These are phyloP conservation scores for Ophiocordyceps camponoti-saundersi DNA, from an alignment of 2,329 filamentous ascomycete genomes.

Conservation along the genomic window DNA sequence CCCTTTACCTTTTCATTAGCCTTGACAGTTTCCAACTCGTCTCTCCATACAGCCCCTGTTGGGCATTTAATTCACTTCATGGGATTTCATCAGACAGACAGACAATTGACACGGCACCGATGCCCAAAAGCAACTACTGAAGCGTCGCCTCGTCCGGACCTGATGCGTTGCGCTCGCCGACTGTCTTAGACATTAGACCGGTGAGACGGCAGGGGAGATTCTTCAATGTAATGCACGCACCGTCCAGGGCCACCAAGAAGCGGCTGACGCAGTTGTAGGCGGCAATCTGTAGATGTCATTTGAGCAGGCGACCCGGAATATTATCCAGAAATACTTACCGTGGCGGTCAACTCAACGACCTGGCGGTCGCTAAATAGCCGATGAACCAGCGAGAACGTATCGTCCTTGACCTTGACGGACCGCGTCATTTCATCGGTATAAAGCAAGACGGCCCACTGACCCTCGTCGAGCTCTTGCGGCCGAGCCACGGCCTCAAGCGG, in stretches of 20 bases:
- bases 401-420: constrained; percentile 50
- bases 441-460: constrained; percentile 50
- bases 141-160: constrained; percentile 24
- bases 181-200: constrained; percentile 15
- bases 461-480: constrained; percentile 28
- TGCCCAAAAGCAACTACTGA: constrained; percentile 13
- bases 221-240: constrained; percentile 20
- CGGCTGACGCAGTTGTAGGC: constrained; percentile 76
- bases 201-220: background rate
- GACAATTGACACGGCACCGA: background rate
- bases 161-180: constrained; percentile 38
- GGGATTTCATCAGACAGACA: background rate
- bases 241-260: constrained; percentile 68
- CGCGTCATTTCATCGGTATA: constrained; percentile 78
- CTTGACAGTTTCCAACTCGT: background rate
- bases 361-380: constrained; percentile 48
- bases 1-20: constrained; percentile 8
- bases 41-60: background rate
- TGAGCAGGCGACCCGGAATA: background rate
- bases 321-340: constrained; percentile 27
- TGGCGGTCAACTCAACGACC: constrained; percentile 67
- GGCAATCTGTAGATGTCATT: constrained; percentile 28
- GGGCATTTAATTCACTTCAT: background rate
- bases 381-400: constrained; percentile 48
- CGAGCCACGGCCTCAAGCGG: constrained; percentile 8